Percentiles rank a stretch among this genome's conserved stretches.
These are phyloP conservation scores for Groenewaldozyma auringiensis DNA, from an alignment of 1,139 yeast species.

Conservation along the genomic window DNA sequence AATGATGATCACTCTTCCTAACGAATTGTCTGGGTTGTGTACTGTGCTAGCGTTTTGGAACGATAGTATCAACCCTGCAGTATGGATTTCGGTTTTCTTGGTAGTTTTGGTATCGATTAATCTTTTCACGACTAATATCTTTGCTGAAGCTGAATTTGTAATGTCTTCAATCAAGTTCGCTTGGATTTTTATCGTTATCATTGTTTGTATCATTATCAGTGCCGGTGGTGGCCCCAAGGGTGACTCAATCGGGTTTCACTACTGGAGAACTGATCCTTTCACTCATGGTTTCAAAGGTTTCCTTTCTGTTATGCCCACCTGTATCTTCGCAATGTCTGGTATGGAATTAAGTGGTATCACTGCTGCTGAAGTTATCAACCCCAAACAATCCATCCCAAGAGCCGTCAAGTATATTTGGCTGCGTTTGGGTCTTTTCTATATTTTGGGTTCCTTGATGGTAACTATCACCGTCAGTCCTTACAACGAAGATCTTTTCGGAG, in stretches of 20 bases:
- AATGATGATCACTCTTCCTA: slow-evolving; percentile 52
- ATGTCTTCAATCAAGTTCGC: slow-evolving; percentile 46
- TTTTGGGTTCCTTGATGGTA: slow-evolving; percentile 55
- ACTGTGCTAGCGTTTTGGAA: slow-evolving; percentile 58
- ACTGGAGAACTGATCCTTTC: slow-evolving; percentile 13
- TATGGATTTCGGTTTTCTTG: slow-evolving; percentile 22
- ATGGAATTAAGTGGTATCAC: slow-evolving; percentile 71
- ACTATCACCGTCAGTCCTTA: slow-evolving; percentile 70
- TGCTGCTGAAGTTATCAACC: slow-evolving; percentile 70
- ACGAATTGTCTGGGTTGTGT: slow-evolving; percentile 47
- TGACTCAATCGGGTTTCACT: slow-evolving; percentile 12
- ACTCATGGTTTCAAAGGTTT: slow-evolving; percentile 16
- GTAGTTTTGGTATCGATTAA: slow-evolving; percentile 23
- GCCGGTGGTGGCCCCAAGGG: slow-evolving; percentile 39
- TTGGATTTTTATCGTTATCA: slow-evolving; percentile 18
- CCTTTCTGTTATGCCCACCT: slow-evolving; percentile 33
- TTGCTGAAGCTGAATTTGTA: slow-evolving; percentile 30
- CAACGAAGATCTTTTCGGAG: slow-evolving; percentile 45
- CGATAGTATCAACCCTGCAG: slow-evolving; percentile 46
- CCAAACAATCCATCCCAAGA: slow-evolving; percentile 66
- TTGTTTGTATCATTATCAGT: slow-evolving; percentile 60
- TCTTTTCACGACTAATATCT: slow-evolving; percentile 32
- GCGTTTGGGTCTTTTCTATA: slow-evolving; percentile 66
- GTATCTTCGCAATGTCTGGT: slow-evolving; percentile 58
- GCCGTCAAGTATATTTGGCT: slow-evolving; percentile 70